These are phyloP conservation scores for Macrolepiota fuliginosa DNA, from an alignment of 768 basidiomycete species.

Conservation along the genomic window DNA sequence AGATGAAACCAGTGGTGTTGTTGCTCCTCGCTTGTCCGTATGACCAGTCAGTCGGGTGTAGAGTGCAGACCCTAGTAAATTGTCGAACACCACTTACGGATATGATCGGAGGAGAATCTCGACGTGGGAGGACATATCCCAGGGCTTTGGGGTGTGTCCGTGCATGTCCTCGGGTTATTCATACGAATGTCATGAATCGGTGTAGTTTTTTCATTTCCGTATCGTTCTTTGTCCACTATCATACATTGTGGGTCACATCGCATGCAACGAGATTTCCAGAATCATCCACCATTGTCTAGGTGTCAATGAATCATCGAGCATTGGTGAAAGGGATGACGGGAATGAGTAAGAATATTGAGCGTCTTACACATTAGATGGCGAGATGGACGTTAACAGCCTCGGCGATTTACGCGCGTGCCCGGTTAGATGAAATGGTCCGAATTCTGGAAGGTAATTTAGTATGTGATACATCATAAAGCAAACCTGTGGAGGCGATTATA, in stretches of 20 bases:
- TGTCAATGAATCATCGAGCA: background rate
- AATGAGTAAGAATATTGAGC: background rate
- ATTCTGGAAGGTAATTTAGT: constrained; percentile 4
- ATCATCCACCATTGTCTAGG: background rate
- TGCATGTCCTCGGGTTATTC: constrained; percentile 6
- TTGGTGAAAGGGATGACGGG: background rate
- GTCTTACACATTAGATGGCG: background rate
- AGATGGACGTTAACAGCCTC: background rate
- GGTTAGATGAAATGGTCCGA: background rate
- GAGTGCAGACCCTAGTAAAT: background rate
- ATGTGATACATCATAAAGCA: background rate
- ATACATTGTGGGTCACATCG: background rate
- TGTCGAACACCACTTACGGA: background rate
- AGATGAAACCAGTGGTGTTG: background rate
- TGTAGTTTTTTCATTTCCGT: constrained; percentile 6
- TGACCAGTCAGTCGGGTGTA: background rate
- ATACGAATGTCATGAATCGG: background rate
- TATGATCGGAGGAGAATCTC: background rate
- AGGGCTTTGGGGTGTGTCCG: background rate
- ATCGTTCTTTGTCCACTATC: background rate
- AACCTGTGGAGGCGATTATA: background rate
- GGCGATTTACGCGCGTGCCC: background rate
- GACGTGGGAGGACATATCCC: background rate
- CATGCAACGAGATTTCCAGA: background rate
- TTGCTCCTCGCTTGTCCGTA: background rate